These are phyloP conservation scores for Zasmidium cellare DNA, from an alignment of 2,329 filamentous ascomycete species.

Conservation along the genomic window DNA sequence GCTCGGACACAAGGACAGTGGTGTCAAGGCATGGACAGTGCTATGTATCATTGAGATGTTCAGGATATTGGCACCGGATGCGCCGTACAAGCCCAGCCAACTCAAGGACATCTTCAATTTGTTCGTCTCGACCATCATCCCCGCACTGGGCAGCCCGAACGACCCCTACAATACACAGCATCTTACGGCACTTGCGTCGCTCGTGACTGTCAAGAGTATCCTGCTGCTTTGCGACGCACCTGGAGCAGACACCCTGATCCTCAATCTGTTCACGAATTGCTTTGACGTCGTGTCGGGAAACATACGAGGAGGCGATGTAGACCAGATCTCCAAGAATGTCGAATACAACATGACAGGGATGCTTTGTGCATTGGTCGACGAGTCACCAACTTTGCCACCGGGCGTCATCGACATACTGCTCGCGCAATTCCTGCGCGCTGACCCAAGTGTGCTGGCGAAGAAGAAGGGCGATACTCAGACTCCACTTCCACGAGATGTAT, in stretches of 20 bases:
- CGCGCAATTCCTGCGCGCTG: constrained; percentile 89
- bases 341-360: constrained; percentile 89
- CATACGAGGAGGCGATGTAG: constrained; percentile 71
- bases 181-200: constrained; percentile 82
- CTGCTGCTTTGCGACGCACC: constrained; percentile 87
- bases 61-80: constrained; percentile 88
- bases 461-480: constrained; percentile 46
- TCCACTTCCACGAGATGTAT: constrained; percentile 70
- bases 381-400: constrained; percentile 72
- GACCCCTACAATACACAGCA: constrained; percentile 93
- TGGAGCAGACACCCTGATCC: constrained; percentile 73
- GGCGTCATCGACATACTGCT: constrained; percentile 90
- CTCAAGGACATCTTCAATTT: constrained; percentile 95
- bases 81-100: constrained; percentile 86
- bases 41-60: constrained; percentile 92
- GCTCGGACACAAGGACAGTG: constrained; percentile 86
- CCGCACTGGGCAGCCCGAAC: constrained; percentile 79
- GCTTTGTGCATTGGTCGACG: constrained; percentile 82
- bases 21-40: constrained; percentile 84
- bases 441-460: constrained; percentile 57
- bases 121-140: constrained; percentile 79
- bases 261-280: constrained; percentile 80
- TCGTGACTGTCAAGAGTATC: constrained; percentile 92
- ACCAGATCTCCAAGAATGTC: constrained; percentile 87
- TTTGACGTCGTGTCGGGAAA: constrained; percentile 89